Base-by-base conservation (phyloP, 441 rosid species). In the Pelargonium citronellum region DNA sequence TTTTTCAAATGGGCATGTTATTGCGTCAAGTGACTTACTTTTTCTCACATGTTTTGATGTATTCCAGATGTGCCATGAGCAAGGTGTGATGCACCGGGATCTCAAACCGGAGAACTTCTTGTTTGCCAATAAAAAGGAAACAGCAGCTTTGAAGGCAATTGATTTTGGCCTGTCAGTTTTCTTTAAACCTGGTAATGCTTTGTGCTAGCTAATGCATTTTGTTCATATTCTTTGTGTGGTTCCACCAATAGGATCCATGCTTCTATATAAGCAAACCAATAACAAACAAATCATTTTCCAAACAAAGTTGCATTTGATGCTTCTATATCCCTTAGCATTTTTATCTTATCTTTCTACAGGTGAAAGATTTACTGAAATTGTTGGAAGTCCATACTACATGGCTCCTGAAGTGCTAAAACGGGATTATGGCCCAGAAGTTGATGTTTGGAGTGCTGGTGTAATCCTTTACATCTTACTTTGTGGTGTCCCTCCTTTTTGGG, bases 391-490 rank as follows among this genome's bases (percentile, higher is more conserved):
- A 0, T 85, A 89, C 74, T 89, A 87, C 83, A 87, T 89, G 94
- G 94, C 94, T 74, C 94, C 91, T 0, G 91, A 89, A 83, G 91
- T 89, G 64, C 82, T 89, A 49, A 87, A 83, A 72, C 75, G 90
- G 30, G 74, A 82, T 60, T 89, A 89, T 73, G 94, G 94, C 2
- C 91, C 85, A 49, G 91, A 87, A 81, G 80, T 89, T 60, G 91
- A 89, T 74, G 88, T 89, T 51, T 89, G 94, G 94, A 87, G 94
- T 66, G 94, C 94, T 10, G 91, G 94, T 66, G 88, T 89, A 2
- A 84, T 89, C 75, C 91, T 89, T n/a, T 87, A 87, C 82, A 89
- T 89, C 62, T 74, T 89, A 66, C 87, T 89, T 27, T 88, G 89
- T 71, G 91, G 93, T 74, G 87, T 87, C 61, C 91, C 93, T 0